Conservation (phyloP, 371 early-diverging fungal species). For the Lichtheimia ornata region DNA sequence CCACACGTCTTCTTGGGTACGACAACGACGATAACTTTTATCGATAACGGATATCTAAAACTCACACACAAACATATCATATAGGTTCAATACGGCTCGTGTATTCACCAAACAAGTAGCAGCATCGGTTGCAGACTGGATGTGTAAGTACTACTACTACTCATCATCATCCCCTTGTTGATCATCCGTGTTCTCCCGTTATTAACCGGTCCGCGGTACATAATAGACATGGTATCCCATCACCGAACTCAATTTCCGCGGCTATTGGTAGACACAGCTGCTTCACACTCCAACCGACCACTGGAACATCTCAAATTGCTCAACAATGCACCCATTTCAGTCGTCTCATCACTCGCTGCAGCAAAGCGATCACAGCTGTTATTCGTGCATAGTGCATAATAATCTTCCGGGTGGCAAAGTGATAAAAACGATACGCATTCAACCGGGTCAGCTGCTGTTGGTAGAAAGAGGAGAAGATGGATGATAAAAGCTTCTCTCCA, state of each 20-base stretch:
- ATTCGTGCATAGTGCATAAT: slow-evolving; percentile 6
- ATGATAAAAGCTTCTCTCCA: too few relatives aligned
- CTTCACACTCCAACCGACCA: slow-evolving; percentile 13
- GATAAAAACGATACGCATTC: too few relatives aligned
- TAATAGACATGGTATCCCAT: slow-evolving; percentile 3
- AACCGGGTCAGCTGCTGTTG: too few relatives aligned
- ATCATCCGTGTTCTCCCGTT: too few relatives aligned
- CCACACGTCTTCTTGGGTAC: slow-evolving; percentile 12
- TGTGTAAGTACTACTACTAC: slow-evolving; percentile 1
- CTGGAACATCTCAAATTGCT: slow-evolving; percentile 13
- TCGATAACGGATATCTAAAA: background rate
- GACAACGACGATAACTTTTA: background rate
- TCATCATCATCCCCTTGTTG: background rate
- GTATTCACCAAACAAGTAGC: background rate
- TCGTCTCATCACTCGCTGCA: slow-evolving; percentile 2
- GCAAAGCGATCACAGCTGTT: background rate
- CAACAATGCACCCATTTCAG: slow-evolving; percentile 14
- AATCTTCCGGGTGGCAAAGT: too few relatives aligned
- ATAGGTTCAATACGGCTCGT: background rate
- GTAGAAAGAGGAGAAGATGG: too few relatives aligned
- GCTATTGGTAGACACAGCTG: slow-evolving; percentile 5
- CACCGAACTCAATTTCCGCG: slow-evolving; percentile 3
- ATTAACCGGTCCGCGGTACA: background rate
- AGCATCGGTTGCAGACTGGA: background rate
- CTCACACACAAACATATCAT: too few relatives aligned